Base-by-base conservation (phyloP, 805 yeast species). In the Pichia thaimueangensis region DNA sequence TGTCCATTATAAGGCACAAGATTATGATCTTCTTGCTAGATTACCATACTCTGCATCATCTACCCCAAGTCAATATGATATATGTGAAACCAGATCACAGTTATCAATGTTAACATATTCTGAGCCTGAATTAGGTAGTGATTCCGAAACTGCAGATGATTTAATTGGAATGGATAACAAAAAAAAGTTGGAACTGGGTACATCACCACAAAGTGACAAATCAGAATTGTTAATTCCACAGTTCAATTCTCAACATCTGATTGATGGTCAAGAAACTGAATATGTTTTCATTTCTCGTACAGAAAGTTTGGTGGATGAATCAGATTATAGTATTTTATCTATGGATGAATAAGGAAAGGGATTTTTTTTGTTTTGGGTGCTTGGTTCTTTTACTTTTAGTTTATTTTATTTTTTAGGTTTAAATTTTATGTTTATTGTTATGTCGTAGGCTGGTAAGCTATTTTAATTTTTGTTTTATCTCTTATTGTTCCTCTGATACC, bases 271-370 rank as follows among this genome's bases (percentile, higher is more conserved):
- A n/a, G 44, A 41, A 24, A 23, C 9, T 10, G 44, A 41, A 8
- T 41, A 41, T 24, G 40, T 41, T 13, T 30, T 35, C 25, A 31
- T 41, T 19, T 41, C 40, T 15, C 20, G 31, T 6, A 30, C 39
- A 2, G 28, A 35, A 30, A 30, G 24, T 13, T 31, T 30, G 13
- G 40, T 19, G 7, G 37, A 25, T 25, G 37, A 31, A 4, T 41
- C 45, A 2, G 41, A 36, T 25, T 36, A 36, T n/a, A 42, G 45
- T 24, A 30, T 41, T n/a, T 35, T 41, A 11, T 41, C 43, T 4
- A 21, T 35, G 20, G 43, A 41, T 15, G 43, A 41, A 4, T 16
- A 16, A 5, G 30, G 15, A 6, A 11, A 19, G 25, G n/a, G n/a
- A n/a, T n/a, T 15, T 16, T 21, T 15, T 38, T n/a, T 16, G 6